A percentile compares a stretch with the other conserved stretches of the same genome.
These are phyloP conservation scores for Botryotinia calthae DNA, from an alignment of 2,329 filamentous ascomycete species.

Conservation along the genomic window DNA sequence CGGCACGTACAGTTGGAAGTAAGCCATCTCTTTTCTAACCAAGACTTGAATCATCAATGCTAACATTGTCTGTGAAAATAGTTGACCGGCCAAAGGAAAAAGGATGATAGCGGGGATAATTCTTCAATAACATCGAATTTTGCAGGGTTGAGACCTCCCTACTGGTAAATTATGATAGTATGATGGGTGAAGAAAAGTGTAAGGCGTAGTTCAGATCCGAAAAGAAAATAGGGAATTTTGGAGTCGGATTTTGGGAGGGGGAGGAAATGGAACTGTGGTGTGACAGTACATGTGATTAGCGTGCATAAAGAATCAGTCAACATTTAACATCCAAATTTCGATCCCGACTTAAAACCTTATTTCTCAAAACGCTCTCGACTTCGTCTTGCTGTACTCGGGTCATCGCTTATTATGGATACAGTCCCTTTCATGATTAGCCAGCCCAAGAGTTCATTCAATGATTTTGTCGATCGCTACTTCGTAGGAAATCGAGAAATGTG, in stretches of 20 bases:
- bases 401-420: background rate
- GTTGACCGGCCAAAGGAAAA: constrained; percentile 69
- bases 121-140: constrained; percentile 52
- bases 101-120: constrained; percentile 56
- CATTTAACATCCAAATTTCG: constrained; percentile 7
- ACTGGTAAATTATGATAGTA: constrained; percentile 48
- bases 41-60: background rate
- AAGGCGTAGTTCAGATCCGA: background rate
- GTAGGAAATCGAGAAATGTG: background rate
- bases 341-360: background rate
- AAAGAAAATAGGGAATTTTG: background rate
- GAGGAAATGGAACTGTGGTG: background rate
- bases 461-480: background rate
- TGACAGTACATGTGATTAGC: constrained; percentile 10
- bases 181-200: background rate
- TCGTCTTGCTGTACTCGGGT: background rate
- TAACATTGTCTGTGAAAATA: constrained; percentile 37
- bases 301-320: constrained; percentile 5
- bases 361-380: background rate
- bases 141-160: constrained; percentile 57
- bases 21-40: constrained; percentile 37
- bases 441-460: background rate
- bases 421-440: background rate
- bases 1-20: constrained; percentile 89
- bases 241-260: background rate